phyloP scores from a whole-genome alignment of 306 rosid genomes.

The Dalbergia cochinchinensis region DNA sequence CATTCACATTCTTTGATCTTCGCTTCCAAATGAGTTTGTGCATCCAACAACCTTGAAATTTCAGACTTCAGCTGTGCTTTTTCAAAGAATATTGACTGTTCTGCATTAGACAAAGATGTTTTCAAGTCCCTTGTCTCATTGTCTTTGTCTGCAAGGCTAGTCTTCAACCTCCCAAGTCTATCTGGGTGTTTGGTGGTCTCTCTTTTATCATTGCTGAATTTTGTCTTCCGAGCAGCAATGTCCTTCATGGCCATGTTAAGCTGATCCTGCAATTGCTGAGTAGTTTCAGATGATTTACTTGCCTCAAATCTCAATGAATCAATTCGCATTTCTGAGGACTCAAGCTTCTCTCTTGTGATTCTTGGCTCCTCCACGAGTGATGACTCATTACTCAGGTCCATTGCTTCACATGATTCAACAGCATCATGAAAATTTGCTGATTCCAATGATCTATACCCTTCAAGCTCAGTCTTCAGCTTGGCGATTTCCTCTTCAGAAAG shows the following conservation, averaged over 20 bases:
- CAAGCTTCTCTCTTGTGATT: conserved; percentile 59
- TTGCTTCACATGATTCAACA: not conserved
- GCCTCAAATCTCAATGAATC: conserved; percentile 60
- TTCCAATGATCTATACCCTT: conserved; percentile 46
- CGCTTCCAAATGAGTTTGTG: conserved; percentile 51
- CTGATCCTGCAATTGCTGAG: conserved; percentile 62
- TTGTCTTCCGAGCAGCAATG: conserved; percentile 58
- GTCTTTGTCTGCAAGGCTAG: conserved; percentile 66
- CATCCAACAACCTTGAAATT: conserved; percentile 58
- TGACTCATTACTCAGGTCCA: not conserved
- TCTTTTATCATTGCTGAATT: conserved; percentile 69
- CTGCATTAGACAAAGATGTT: conserved; percentile 69
- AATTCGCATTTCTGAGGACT: conserved; percentile 60
- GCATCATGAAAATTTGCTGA: conserved; percentile 7
- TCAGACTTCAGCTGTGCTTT: conserved; percentile 75
- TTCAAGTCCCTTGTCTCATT: conserved; percentile 75
- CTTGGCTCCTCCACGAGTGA: conserved; percentile 58
- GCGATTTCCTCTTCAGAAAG: conserved; percentile 60
- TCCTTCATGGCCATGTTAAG: conserved; percentile 70
- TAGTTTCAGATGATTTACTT: conserved; percentile 55
- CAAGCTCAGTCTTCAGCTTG: conserved; percentile 63
- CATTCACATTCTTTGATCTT: conserved; percentile 68
- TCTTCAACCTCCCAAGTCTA: conserved; percentile 61
- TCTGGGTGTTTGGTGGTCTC: conserved; percentile 71
- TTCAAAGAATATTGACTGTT: conserved; percentile 78